Conservation (phyloP, 768 basidiomycete species). For the Podaxis rugospora region DNA sequence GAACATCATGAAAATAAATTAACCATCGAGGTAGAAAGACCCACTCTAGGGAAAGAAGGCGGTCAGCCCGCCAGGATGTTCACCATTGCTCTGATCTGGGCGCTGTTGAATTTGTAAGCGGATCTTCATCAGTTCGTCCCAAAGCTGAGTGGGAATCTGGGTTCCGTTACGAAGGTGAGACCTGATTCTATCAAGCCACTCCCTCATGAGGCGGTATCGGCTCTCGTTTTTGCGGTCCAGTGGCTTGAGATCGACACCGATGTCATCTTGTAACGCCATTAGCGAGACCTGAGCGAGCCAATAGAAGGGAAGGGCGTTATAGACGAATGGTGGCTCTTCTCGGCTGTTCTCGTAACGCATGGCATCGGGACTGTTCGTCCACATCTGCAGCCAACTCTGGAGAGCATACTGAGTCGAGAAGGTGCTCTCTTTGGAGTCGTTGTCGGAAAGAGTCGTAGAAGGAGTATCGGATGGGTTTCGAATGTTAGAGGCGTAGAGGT, state of each 20-base stretch:
- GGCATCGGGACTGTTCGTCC: slow-evolving; percentile 37
- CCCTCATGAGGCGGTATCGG: slow-evolving; percentile 43
- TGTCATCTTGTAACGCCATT: slow-evolving; percentile 47
- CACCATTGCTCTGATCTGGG: not conserved
- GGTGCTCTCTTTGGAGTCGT: slow-evolving; percentile 12
- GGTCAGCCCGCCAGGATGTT: slow-evolving; percentile 1
- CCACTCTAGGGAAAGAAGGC: not conserved
- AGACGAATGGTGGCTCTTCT: slow-evolving; percentile 34
- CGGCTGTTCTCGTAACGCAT: slow-evolving; percentile 21
- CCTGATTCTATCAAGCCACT: slow-evolving; percentile 47
- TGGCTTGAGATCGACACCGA: slow-evolving; percentile 17
- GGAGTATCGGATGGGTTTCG: slow-evolving; percentile 4
- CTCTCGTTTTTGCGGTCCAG: slow-evolving; percentile 21
- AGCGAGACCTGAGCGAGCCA: slow-evolving; percentile 58
- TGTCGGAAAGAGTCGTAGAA: slow-evolving; percentile 5
- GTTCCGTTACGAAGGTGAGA: slow-evolving; percentile 39
- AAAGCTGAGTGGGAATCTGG: slow-evolving; percentile 38
- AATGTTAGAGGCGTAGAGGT: slow-evolving; percentile 26
- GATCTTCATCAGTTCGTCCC: slow-evolving; percentile 46
- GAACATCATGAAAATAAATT: slow-evolving; percentile 4
- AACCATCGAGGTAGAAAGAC: not conserved
- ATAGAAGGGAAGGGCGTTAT: slow-evolving; percentile 52
- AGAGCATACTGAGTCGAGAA: slow-evolving; percentile 44
- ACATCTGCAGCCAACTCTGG: slow-evolving; percentile 58
- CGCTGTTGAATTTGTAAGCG: slow-evolving; percentile 19